Evolutionary conservation across 2,329 filamentous ascomycete species (phyloP), one percentile per base, ranked within the genome.

Genomic region (Cladosporium sp.): DNA sequence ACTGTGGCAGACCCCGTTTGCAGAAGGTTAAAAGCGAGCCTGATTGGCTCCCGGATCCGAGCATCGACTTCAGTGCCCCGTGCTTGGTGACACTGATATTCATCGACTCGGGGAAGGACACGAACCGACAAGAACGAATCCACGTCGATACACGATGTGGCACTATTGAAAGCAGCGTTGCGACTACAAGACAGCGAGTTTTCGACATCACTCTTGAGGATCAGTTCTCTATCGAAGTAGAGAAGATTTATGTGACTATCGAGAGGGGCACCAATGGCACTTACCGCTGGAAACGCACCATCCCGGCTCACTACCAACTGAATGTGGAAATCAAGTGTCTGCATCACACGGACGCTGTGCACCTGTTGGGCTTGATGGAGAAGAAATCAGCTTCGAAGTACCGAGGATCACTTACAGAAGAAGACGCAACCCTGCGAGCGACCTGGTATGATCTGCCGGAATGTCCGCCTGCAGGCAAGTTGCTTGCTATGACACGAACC

Each of bases 371-470:
- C 13, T 66, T 70, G 56, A 62, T 79, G 18, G 65, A 69, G 48
- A 68, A n/a, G 56, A 65, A 39, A 25, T 53, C 32, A 63, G 28
- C 54, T 16, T 46, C 43, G 23, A 51, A 46, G 21, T 26, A 46
- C 18, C 65, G 58, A 30, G n/a, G 43, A 34, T 43, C 53, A 28
- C 53, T 25, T 8, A 54, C 68, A 5, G 51, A 60, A 13, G 66
- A 68, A 25, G 70, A 73, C 62, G 64, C 67, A 56, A 62, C 62
- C 62, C 36, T 79, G 1, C 67, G 66, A 46, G 67, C 73, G 10
- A 69, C 63, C 8, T 79, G 75, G 72, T 58, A 62, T 2, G 69
- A 74, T 25, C 70, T 80, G 5, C 73, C 77, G 5, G 59, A 71
- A 5, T 71, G 72, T 58, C 73, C 72, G 6, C 13, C 60, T 1